Conservation (phyloP, 164 flowering plant species). For the Piper betle region DNA sequence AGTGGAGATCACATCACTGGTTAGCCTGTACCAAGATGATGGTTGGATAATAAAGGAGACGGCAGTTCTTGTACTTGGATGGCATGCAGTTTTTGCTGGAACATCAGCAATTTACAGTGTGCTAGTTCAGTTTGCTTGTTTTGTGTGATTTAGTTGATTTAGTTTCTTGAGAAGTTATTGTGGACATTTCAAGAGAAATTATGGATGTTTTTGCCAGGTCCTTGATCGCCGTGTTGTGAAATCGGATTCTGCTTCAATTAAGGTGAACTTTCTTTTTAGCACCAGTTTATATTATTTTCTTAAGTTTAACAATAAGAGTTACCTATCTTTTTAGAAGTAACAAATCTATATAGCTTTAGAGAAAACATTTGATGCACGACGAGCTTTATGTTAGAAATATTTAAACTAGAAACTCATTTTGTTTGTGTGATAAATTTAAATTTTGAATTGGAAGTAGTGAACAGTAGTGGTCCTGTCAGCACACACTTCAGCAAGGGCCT, state of each 20-base stretch:
- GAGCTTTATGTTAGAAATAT: no score
- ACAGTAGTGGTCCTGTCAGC: no score
- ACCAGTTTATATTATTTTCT: neutral
- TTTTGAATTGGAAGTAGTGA: no score
- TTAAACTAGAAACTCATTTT: no score
- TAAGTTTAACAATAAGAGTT: no score
- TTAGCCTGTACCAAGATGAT: no score
- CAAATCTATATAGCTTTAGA: no score
- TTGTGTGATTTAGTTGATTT: neutral
- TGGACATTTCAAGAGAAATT: no score
- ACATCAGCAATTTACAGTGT: neutral
- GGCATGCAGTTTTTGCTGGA: neutral
- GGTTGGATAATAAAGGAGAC: neutral
- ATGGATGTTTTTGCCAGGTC: conserved; percentile 33
- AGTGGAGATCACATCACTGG: neutral
- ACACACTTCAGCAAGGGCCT: no score
- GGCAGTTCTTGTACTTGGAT: neutral
- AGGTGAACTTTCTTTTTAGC: conserved; percentile 32
- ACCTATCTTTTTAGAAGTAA: no score
- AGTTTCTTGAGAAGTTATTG: neutral
- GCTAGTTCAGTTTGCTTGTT: neutral
- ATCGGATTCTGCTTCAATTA: conserved; percentile 89
- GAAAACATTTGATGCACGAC: no score
- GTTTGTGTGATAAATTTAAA: no score
- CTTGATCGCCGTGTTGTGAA: conserved; percentile 83